Evolutionary conservation across 2,329 filamentous ascomycete species (phyloP), one percentile per base, ranked within the genome.

Genomic region (Balansia obtecta): DNA sequence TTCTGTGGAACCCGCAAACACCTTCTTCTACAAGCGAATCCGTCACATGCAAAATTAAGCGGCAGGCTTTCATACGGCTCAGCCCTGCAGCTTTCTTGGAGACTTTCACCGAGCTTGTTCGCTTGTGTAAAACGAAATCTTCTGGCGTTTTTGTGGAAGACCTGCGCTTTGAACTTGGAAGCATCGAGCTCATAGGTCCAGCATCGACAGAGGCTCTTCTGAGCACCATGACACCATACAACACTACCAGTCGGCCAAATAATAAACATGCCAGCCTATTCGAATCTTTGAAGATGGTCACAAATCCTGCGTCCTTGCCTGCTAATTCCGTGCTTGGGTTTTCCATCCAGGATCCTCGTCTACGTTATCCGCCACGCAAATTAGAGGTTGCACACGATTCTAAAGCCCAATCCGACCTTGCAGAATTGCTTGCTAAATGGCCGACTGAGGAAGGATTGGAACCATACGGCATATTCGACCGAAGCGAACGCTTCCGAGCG

Each of bases 1-100:
- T 95, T 32, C 67, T 95, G 12, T 95, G 89, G 88, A 84, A 83
- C 62, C 75, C 78, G 0, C 59, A 67, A 42, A 52, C 58, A 39
- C 7, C 59, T 54, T 55, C 65, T 4, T 54, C 58, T 18, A 32
- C 61, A 54, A 56, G 65, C 4, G 52, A 52, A 1, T 48, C 52
- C 8, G 53, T 62, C 10, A 50, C 55, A 1, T 60, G 52, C 39
- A 64, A 61, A 53, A 30, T 22, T 0, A 61, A 64, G 39, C 59
- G 67, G 64, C 71, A 75, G 15, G 62, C 87, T 1, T 80, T 91
- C 50, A 66, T 96, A 48, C 76, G 90, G 50, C 70, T 91, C 1
- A 91, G 97, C 63, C 93, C 93, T 2, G 84, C 89, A 18, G 84
- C 85, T 7, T 91, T 88, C 59, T 67, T 81, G 1, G 77, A 86